phyloP scores from a whole-genome alignment of 2,329 filamentous ascomycete genomes.

The Microcyclospora pomicola region DNA sequence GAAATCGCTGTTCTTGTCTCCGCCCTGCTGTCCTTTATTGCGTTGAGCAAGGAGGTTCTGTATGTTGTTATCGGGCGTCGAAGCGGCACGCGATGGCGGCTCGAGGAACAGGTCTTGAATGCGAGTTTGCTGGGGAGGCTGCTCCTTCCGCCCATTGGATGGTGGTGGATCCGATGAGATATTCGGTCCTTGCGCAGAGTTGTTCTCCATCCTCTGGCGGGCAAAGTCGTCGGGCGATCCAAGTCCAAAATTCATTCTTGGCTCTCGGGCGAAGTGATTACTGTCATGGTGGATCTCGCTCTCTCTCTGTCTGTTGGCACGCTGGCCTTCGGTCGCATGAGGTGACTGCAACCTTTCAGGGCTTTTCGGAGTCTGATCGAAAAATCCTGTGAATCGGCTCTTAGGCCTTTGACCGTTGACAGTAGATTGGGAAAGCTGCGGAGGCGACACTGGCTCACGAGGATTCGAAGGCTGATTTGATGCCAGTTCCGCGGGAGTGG shows the following conservation, averaged over 20 bases:
- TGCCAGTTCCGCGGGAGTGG: constrained; percentile 10
- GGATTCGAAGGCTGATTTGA: constrained; percentile 1
- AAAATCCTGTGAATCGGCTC: constrained; percentile 21
- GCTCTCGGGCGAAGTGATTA: not conserved
- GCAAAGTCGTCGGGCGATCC: not conserved
- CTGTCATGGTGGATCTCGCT: not conserved
- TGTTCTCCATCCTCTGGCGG: constrained; percentile 5
- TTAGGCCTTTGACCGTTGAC: constrained; percentile 15
- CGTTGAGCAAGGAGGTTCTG: constrained; percentile 26
- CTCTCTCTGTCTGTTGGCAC: constrained; percentile 1
- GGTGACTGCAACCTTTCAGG: constrained; percentile 18
- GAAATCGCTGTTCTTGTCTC: constrained; percentile 53
- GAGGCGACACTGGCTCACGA: constrained; percentile 15
- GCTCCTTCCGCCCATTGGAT: constrained; percentile 8
- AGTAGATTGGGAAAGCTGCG: constrained; percentile 5
- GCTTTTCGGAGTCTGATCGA: constrained; percentile 17
- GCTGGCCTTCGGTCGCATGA: constrained; percentile 5
- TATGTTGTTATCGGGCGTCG: constrained; percentile 21
- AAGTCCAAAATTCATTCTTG: not conserved
- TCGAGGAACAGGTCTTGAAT: constrained; percentile 13
- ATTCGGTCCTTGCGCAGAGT: constrained; percentile 1
- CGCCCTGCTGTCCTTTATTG: constrained; percentile 24
- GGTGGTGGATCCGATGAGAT: constrained; percentile 1
- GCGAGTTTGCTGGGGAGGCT: constrained; percentile 11
- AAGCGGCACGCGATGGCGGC: constrained; percentile 16